Evolutionary conservation across 176 grass and related monocot species (phyloP).

Genomic region (Carex scoparia): DNA sequence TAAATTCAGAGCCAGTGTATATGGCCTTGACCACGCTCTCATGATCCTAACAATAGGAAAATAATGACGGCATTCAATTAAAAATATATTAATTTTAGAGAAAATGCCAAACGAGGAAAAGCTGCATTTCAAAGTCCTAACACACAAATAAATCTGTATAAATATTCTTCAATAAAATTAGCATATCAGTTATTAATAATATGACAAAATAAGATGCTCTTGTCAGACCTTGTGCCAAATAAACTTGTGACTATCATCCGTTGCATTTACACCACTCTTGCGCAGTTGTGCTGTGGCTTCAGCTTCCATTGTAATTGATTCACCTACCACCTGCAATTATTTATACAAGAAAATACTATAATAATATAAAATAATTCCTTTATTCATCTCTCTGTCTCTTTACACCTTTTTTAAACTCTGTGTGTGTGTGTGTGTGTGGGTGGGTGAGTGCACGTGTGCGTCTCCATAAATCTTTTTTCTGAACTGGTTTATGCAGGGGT

Average conservation of each 20-base stretch:
- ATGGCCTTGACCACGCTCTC: slow-evolving; percentile 77
- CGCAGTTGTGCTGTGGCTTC: slow-evolving; percentile 68
- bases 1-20: slow-evolving; percentile 66
- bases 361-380: not conserved
- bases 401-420: not conserved
- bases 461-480: not conserved
- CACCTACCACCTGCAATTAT: slow-evolving; percentile 42
- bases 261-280: slow-evolving; percentile 50
- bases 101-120: slow-evolving; percentile 12
- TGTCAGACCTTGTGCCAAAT: slow-evolving; percentile 60
- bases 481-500: not conserved
- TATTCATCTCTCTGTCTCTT: not conserved
- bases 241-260: slow-evolving; percentile 82
- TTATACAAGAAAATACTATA: slow-evolving; percentile 17
- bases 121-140: not conserved
- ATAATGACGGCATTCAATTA: slow-evolving; percentile 10
- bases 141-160: not conserved
- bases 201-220: not conserved
- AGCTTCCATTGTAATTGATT: slow-evolving; percentile 75
- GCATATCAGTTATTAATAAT: not conserved
- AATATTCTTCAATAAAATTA: not conserved
- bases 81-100: slow-evolving; percentile 18
- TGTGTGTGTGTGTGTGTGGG: not conserved
- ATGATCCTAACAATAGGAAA: slow-evolving; percentile 50
- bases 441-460: too few species aligned